Percentiles rank a stretch among this genome's conserved stretches.
Evolutionary conservation across 768 basidiomycete species (phyloP).

Genomic region (Xerocomellus amylosporus): DNA sequence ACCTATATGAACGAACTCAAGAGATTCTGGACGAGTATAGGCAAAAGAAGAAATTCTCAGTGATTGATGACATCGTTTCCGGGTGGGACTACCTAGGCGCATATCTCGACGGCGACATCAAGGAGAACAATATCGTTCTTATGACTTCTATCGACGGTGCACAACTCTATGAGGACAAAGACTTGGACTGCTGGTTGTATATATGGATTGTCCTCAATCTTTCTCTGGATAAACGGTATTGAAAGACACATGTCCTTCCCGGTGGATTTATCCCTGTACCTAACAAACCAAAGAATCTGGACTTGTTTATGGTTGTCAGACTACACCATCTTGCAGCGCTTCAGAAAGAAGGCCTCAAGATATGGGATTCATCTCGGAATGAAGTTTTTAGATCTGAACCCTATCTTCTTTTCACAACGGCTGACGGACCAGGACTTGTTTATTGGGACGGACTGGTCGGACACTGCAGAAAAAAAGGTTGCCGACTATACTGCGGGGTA

Average conservation of each 20-base stretch:
- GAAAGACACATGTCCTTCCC: not conserved
- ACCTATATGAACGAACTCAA: no score
- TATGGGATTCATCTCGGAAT: not conserved
- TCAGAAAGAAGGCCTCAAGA: not conserved
- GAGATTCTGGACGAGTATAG: no score
- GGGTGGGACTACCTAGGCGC: no score
- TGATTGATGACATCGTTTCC: no score
- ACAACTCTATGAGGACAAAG: not conserved
- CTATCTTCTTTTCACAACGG: not conserved
- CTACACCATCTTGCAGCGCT: not conserved
- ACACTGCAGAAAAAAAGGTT: not conserved
- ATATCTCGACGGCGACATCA: not conserved
- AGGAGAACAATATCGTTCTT: not conserved
- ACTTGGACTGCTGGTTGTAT: not conserved
- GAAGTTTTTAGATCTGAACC: not conserved
- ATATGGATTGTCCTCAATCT: not conserved
- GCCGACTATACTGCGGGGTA: not conserved
- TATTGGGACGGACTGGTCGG: conserved; percentile 2
- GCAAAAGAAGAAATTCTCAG: no score
- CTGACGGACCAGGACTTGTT: not conserved
- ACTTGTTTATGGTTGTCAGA: not conserved
- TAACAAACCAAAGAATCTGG: not conserved
- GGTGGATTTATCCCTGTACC: not conserved
- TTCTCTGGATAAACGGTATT: not conserved
- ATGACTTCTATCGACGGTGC: not conserved